phyloP scores from a whole-genome alignment of 805 yeast genomes.

The Monosporozyma unispora region DNA sequence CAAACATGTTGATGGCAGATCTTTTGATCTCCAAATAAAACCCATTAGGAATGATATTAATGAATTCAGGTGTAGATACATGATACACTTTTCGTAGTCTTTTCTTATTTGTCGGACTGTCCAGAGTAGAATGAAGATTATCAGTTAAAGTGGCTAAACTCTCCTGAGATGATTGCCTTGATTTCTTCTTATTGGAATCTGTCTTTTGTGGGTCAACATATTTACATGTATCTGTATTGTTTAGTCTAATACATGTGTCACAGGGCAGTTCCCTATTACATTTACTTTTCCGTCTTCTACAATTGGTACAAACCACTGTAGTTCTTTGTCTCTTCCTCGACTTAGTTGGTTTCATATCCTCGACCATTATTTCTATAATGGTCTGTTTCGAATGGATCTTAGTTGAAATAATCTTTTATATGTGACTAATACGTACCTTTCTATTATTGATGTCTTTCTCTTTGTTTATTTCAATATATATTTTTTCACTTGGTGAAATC shows the following conservation, averaged over 20 bases:
- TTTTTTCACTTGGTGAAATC: not conserved
- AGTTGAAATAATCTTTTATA: not conserved
- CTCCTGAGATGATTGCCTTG: not conserved
- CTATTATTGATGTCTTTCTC: not conserved
- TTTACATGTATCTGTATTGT: slow-evolving; percentile 16
- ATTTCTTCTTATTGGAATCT: not conserved
- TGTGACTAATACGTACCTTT: not conserved
- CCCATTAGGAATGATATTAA: slow-evolving; percentile 22
- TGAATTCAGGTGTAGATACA: slow-evolving; percentile 4
- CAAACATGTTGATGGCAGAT: slow-evolving; percentile 20
- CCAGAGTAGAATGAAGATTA: not conserved
- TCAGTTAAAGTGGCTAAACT: not conserved
- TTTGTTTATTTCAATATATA: not conserved
- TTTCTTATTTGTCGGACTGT: not conserved
- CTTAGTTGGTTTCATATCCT: not conserved
- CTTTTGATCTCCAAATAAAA: slow-evolving; percentile 19
- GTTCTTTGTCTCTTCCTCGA: slow-evolving; percentile 17
- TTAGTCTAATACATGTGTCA: slow-evolving; percentile 16
- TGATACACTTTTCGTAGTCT: not conserved
- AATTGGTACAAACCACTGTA: slow-evolving; percentile 28
- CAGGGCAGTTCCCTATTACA: slow-evolving; percentile 26
- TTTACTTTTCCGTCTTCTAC: slow-evolving; percentile 26
- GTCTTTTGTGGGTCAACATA: slow-evolving; percentile 3
- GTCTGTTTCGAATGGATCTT: too few species aligned
- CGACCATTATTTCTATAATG: not conserved